Base-by-base conservation (phyloP, 768 basidiomycete species). In the Amanita pallidorosea region DNA sequence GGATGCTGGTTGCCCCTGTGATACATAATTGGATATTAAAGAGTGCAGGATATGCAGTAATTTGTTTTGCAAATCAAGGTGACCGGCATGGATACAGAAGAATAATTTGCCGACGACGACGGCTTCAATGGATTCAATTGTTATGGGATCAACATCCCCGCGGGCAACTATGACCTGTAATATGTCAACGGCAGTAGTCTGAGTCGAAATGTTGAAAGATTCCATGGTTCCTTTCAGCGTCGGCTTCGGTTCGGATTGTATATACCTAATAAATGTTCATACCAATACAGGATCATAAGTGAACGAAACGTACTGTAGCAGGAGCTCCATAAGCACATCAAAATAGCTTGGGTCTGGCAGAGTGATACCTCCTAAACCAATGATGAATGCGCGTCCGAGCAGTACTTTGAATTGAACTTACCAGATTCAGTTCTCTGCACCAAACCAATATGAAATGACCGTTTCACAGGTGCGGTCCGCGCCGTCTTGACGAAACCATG, bases 61-160 rank as follows among this genome's bases (percentile, higher is more conserved):
- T 62, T 93, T 95, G 72, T 89, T 93, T 69, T 98, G 96, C 12
- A 93, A 71, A 58, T 95, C 88, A 36, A 92, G 76, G 33, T 82
- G 75, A 35, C 66, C 69, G 18, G 70, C 67, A 60, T 94, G 87
- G 29, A 96, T 70, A 42, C 75, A 82, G 44, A 77, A 71, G 63
- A 80, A 92, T 1, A 95, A 74, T 63, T 89, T 90, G 42, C 76
- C 75, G 23, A 92, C 71, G 41, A 95, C 72, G 6, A 75, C 73
- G 5, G 79, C 74, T 61, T 94, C 86, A 40, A 94, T 71, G 20
- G 70, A 69, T 52, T 84, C 78, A 2, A 90, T 70, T 0, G 75
- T 61, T 15, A 75, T 57, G 8, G 65, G 56, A 50, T 89, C 85
- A 20, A 88, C 62, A 51, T 97, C 93, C 15, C 91, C 93, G 15